A percentile compares a stretch with the other conserved stretches of the same genome.
phyloP scores from a whole-genome alignment of 2,329 filamentous ascomycete genomes.

The Hymenoscyphus salicellus region DNA sequence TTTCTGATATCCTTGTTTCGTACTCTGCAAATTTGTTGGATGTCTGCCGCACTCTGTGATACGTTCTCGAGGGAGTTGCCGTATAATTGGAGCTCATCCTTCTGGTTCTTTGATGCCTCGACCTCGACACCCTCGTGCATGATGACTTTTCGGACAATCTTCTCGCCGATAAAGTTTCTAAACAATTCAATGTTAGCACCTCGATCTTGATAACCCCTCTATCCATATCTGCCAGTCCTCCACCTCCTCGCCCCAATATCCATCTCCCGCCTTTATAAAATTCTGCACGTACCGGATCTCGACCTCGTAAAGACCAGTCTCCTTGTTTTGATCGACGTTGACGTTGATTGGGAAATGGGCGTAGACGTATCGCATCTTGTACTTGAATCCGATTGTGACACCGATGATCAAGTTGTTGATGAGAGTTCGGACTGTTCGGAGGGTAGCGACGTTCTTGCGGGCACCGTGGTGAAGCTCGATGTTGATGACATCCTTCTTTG shows the following conservation, averaged over 20 bases:
- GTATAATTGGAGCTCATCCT: conserved; percentile 91
- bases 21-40: conserved; percentile 99
- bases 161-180: conserved; percentile 98
- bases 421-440: conserved; percentile 95
- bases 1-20: conserved; percentile 99
- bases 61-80: conserved; percentile 97
- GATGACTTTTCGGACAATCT: conserved; percentile 89
- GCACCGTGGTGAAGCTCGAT: conserved; percentile 98
- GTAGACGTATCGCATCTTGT: conserved; percentile 99
- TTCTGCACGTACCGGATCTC: conserved; percentile 80
- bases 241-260: not conserved
- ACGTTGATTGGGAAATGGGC: conserved; percentile 99
- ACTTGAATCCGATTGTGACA: conserved; percentile 99
- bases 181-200: not conserved
- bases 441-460: conserved; percentile 96
- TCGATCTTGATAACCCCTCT: not conserved
- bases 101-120: conserved; percentile 83
- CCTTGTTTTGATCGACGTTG: conserved; percentile 94
- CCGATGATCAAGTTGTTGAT: conserved; percentile 99
- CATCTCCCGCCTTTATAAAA: not conserved
- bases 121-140: conserved; percentile 91
- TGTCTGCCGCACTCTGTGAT: conserved; percentile 96
- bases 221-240: not conserved
- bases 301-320: conserved; percentile 83
- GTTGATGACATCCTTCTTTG: conserved; percentile 81